A percentile compares a stretch with the other conserved stretches of the same genome.
Conservation (phyloP, 441 rosid genomes). For the Croton setiger region DNA sequence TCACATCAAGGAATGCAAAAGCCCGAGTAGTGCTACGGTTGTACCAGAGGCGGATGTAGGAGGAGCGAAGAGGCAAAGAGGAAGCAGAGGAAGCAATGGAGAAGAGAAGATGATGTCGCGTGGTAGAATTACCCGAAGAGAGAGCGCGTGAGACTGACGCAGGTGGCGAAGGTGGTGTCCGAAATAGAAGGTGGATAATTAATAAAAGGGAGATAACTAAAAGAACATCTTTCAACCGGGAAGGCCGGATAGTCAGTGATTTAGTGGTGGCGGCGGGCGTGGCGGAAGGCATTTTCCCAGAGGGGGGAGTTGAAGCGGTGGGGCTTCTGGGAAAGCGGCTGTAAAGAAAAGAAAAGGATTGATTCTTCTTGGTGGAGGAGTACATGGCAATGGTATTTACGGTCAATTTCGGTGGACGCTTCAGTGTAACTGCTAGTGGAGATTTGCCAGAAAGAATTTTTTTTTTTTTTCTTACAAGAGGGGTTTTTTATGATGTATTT, state of each 20-base stretch:
- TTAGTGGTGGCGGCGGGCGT: constrained; percentile 8
- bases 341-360: not conserved
- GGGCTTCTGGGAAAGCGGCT: not conserved
- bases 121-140: constrained; percentile 23
- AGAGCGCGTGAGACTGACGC: constrained; percentile 19
- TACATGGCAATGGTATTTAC: not conserved
- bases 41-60: constrained; percentile 79
- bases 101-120: constrained; percentile 65
- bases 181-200: constrained; percentile 44
- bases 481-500: too few relatives aligned
- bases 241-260: constrained; percentile 23
- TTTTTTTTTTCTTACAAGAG: not conserved
- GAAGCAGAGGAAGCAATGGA: constrained; percentile 71
- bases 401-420: not conserved
- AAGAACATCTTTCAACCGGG: constrained; percentile 50
- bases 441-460: not conserved
- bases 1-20: constrained; percentile 62
- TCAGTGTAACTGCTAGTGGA: not conserved
- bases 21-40: constrained; percentile 60
- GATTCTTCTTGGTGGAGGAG: not conserved
- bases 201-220: constrained; percentile 37
- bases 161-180: constrained; percentile 23
- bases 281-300: constrained; percentile 3
- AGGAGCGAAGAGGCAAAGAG: constrained; percentile 55
- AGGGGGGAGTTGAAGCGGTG: not conserved